A percentile compares a stretch with the other conserved stretches of the same genome.
These are phyloP conservation scores for Puccinia polysora DNA, from an alignment of 1,284 basidiomycete species.

Conservation along the genomic window DNA sequence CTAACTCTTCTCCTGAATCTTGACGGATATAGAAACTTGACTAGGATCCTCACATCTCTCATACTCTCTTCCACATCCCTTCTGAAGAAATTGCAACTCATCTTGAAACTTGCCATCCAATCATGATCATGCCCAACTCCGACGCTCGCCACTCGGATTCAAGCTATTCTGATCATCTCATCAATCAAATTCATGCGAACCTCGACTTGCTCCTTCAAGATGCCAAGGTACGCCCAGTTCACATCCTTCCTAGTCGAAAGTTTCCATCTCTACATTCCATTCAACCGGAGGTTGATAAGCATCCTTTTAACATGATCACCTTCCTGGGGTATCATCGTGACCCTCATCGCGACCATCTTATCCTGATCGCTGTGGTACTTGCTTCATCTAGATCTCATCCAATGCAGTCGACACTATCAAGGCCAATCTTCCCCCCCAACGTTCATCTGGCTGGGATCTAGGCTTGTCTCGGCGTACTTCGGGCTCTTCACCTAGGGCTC, in stretches of 20 bases:
- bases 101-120: too few relatives aligned
- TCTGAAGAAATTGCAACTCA: too few relatives aligned
- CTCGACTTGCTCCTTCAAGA: slow-evolving; percentile 8
- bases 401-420: slow-evolving; percentile 11
- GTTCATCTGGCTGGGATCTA: background rate
- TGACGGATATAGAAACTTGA: too few relatives aligned
- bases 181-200: slow-evolving; percentile 36
- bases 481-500: background rate
- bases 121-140: slow-evolving; percentile 13
- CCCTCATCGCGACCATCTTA: background rate
- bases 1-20: too few relatives aligned
- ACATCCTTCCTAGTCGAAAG: background rate
- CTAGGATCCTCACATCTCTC: too few relatives aligned
- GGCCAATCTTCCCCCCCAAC: slow-evolving; percentile 1
- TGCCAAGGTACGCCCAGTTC: background rate
- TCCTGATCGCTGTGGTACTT: background rate
- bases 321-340: background rate
- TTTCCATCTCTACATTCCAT: too few relatives aligned
- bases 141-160: background rate
- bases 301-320: too few relatives aligned
- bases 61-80: too few relatives aligned
- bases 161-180: slow-evolving; percentile 25
- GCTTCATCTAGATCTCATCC: slow-evolving; percentile 8
- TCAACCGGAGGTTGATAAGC: too few relatives aligned
- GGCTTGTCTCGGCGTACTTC: background rate